Conservation (phyloP, 495 filamentous ascomycete genomes). For the Neurospora hispaniola region DNA sequence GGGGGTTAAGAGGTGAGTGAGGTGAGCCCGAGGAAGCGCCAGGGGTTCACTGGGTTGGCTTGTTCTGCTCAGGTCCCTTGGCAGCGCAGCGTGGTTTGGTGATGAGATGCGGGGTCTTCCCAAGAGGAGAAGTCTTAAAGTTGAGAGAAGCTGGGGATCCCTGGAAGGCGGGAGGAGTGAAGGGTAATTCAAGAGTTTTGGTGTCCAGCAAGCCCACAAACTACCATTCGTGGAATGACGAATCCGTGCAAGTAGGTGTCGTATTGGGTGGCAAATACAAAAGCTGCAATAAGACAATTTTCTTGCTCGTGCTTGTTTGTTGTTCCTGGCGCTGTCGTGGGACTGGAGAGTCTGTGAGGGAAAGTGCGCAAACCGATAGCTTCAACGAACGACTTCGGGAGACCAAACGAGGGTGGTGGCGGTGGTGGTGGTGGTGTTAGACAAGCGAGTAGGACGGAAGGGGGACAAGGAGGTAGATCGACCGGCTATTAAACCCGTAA, state of each 20-base stretch:
- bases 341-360: neutral
- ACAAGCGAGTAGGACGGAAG: neutral
- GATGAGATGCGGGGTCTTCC: constrained; percentile 5
- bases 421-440: neutral
- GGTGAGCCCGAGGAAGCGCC: constrained; percentile 1
- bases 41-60: constrained; percentile 8
- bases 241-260: constrained; percentile 1
- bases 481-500: neutral
- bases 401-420: neutral
- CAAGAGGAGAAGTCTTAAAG: neutral
- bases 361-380: neutral
- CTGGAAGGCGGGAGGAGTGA: neutral
- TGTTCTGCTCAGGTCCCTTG: neutral
- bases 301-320: constrained; percentile 5
- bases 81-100: neutral
- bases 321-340: neutral
- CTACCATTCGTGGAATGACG: constrained; percentile 4
- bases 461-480: neutral
- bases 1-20: neutral
- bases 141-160: neutral
- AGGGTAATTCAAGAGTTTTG: constrained; percentile 4
- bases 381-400: neutral
- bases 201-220: constrained; percentile 3
- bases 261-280: constrained; percentile 24
- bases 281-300: constrained; percentile 22